Conservation (phyloP, 768 basidiomycete genomes). For the Lactifluus subvellereus region DNA sequence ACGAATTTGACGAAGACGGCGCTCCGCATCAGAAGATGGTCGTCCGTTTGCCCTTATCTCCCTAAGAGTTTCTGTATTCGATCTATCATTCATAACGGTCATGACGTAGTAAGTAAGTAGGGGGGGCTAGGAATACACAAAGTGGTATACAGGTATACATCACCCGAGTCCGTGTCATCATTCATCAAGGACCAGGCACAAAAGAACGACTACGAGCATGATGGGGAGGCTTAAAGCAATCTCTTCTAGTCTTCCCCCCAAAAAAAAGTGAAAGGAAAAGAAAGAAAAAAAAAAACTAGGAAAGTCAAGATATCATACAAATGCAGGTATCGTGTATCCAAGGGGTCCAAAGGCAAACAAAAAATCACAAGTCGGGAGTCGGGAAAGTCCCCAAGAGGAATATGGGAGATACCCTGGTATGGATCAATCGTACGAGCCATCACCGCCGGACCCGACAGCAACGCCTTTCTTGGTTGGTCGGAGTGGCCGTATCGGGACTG, state of each 20-base stretch:
- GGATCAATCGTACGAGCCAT: constrained; percentile 34
- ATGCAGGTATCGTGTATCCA: constrained; percentile 20
- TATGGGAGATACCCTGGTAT: background rate
- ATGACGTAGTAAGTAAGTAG: constrained; percentile 28
- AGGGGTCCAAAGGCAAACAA: constrained; percentile 6
- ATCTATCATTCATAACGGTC: constrained; percentile 31
- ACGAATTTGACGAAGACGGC: constrained; percentile 75
- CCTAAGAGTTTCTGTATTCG: constrained; percentile 30
- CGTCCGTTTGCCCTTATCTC: constrained; percentile 42
- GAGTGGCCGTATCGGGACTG: constrained; percentile 33
- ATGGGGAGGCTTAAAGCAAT: background rate
- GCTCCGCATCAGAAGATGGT: constrained; percentile 86
- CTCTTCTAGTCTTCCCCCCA: background rate
- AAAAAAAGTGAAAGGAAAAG: background rate
- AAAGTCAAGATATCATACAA: constrained; percentile 15
- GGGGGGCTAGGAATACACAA: constrained; percentile 40
- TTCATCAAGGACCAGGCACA: constrained; percentile 4
- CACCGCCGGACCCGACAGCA: constrained; percentile 62
- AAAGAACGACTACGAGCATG: background rate
- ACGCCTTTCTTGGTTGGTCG: constrained; percentile 48
- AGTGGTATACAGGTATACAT: constrained; percentile 31
- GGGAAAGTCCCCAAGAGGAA: constrained; percentile 3
- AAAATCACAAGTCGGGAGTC: background rate
- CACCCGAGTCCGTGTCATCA: constrained; percentile 13
- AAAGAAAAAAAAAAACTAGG: background rate